These are phyloP conservation scores for Thielaviopsis populi DNA, from an alignment of 2,329 filamentous ascomycete species.

Conservation along the genomic window DNA sequence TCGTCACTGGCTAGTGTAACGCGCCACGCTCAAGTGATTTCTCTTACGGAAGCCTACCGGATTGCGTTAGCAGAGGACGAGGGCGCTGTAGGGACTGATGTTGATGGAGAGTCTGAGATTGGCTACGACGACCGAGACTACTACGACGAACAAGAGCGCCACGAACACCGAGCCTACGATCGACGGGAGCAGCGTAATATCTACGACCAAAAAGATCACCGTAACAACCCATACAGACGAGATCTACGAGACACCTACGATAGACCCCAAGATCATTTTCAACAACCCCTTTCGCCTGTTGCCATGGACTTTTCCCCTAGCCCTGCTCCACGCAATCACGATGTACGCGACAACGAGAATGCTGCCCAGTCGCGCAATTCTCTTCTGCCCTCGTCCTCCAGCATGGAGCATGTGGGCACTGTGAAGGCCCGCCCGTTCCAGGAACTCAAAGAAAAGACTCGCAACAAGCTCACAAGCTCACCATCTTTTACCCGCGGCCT, in stretches of 20 bases:
- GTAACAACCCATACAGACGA: neutral
- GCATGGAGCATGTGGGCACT: constrained; percentile 9
- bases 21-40: constrained; percentile 16
- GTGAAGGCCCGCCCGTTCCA: neutral
- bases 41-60: constrained; percentile 14
- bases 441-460: constrained; percentile 11
- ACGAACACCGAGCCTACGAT: neutral
- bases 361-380: neutral
- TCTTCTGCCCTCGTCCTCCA: neutral
- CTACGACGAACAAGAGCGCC: neutral
- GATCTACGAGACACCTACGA: neutral
- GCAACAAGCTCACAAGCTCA: constrained; percentile 10
- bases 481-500: constrained; percentile 14
- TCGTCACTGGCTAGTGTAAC: constrained; percentile 17
- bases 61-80: constrained; percentile 16
- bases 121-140: constrained; percentile 15
- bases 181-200: neutral
- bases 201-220: neutral
- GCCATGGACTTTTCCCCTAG: constrained; percentile 7
- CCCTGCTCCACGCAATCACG: neutral
- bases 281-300: constrained; percentile 8
- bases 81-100: constrained; percentile 12
- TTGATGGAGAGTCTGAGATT: constrained; percentile 8
- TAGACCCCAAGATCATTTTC: neutral
- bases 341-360: constrained; percentile 5